Percentiles rank a stretch among this genome's conserved stretches.
These are phyloP conservation scores for Rachicladosporium sp. DNA, from an alignment of 2,329 filamentous ascomycete genomes.

Conservation along the genomic window DNA sequence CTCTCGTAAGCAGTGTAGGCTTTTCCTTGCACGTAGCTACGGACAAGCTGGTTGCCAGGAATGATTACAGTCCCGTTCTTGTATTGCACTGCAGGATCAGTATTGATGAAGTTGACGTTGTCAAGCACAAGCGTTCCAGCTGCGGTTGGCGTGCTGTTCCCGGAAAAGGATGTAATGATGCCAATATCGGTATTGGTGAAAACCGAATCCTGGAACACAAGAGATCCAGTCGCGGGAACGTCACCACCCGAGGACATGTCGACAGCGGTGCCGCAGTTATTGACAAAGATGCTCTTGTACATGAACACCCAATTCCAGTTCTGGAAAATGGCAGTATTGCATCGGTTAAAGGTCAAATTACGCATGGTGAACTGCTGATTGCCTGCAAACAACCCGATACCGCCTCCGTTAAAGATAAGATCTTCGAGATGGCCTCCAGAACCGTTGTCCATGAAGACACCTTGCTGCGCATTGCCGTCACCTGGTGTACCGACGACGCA, in stretches of 20 bases:
- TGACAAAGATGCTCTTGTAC: conserved; percentile 60
- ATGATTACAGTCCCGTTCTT: conserved; percentile 51
- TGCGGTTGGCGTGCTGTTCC: conserved; percentile 47
- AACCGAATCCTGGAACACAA: conserved; percentile 67
- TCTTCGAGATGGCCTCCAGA: conserved; percentile 70
- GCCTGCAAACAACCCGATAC: conserved; percentile 65
- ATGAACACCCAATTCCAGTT: conserved; percentile 90
- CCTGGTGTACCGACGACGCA: conserved; percentile 24
- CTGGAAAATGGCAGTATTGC: conserved; percentile 73
- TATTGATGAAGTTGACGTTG: conserved; percentile 67
- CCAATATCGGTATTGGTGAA: conserved; percentile 65
- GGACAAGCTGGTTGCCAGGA: conserved; percentile 51
- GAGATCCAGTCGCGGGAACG: conserved; percentile 59
- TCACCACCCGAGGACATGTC: conserved; percentile 50
- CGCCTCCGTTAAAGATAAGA: conserved; percentile 70
- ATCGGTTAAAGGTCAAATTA: conserved; percentile 70
- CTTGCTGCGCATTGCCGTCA: conserved; percentile 36
- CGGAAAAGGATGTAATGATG: conserved; percentile 59
- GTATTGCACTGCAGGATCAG: conserved; percentile 49
- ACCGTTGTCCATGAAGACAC: conserved; percentile 52
- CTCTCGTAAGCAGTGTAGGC: conserved; percentile 40
- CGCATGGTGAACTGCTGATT: conserved; percentile 81
- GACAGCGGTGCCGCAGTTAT: conserved; percentile 47
- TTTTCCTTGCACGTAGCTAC: conserved; percentile 61
- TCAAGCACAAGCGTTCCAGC: conserved; percentile 76